These are phyloP conservation scores for Backusella morwellensis DNA, from an alignment of 192 early-diverging fungal genomes.

Conservation along the genomic window DNA sequence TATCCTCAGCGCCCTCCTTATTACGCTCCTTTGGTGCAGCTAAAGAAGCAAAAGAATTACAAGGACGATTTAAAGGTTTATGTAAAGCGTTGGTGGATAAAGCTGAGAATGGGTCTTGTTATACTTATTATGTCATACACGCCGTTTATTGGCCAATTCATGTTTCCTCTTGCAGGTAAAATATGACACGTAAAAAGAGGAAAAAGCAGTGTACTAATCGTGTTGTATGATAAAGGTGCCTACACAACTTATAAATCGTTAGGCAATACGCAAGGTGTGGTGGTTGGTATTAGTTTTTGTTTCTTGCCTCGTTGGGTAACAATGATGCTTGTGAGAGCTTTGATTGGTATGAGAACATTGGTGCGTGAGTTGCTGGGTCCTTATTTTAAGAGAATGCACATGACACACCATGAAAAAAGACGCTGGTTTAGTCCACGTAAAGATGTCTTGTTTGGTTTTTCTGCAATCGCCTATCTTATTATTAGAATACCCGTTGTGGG, in stretches of 20 bases:
- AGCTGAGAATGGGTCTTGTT: conserved; percentile 35
- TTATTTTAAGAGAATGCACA: conserved; percentile 53
- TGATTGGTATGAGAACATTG: conserved; percentile 50
- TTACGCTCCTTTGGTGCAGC: conserved; percentile 31
- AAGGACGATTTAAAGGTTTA: conserved; percentile 51
- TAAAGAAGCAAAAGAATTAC: conserved; percentile 32
- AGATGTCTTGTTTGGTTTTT: conserved; percentile 58
- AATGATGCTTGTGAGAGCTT: conserved; percentile 41
- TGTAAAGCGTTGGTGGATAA: conserved; percentile 41
- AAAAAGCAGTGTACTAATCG: background rate
- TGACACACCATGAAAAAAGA: conserved; percentile 43
- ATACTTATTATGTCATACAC: conserved; percentile 48
- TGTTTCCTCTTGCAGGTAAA: conserved; percentile 50
- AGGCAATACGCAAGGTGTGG: conserved; percentile 31
- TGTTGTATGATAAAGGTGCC: conserved; percentile 27
- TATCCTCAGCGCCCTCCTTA: conserved; percentile 38
- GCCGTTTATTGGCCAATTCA: conserved; percentile 49
- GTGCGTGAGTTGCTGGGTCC: conserved; percentile 60
- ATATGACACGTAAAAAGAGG: background rate
- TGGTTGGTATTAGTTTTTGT: conserved; percentile 41
- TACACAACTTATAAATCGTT: conserved; percentile 47
- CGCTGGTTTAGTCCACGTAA: conserved; percentile 58
- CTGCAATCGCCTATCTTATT: conserved; percentile 49
- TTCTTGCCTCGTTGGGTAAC: conserved; percentile 39
- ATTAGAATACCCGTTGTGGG: conserved; percentile 53